Base-by-base conservation (phyloP, 2,329 filamentous ascomycete species). In the Alternaria viburni region DNA sequence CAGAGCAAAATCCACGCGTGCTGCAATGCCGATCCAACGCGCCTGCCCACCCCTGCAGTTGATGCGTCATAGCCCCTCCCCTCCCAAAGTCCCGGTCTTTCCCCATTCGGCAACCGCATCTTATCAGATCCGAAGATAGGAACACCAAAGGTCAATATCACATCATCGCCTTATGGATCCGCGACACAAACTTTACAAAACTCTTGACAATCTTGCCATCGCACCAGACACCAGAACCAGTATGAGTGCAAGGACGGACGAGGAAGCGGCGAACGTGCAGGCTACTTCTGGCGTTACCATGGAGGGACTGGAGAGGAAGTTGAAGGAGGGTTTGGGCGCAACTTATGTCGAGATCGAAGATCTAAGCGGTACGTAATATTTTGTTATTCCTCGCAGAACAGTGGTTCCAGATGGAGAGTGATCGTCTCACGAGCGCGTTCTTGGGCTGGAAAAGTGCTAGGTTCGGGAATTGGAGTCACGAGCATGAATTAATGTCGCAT, bases 341-440 rank as follows among this genome's bases (percentile, higher is more conserved):
- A 85, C 86, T 26, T 88, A 96, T 82, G 93, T 97, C 67, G 90
- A 96, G 74, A 93, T 97, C 71, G 91, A 92, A 68, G 95, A 98
- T 82, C 89, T 97, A 85, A 97, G 93, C 68, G 95, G 94, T 97
- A 87, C 62, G 84, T 78, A 32, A 12, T 46, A n/a, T n/a, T 25
- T n/a, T 57, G 30, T 61, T 10, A 17, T 54, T 41, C 21, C 49
- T n/a, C 12, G 28, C 28, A 30, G 12, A 30, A 30, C 12, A 13
- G 28, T 30, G 28, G 28, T 30, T 30, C 28, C 28, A 30, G 5
- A 30, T 30, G 28, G 28, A 13, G 28, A 30, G 28, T 30, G 28
- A 30, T 30, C 28, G 12, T 30, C 28, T 30, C 28, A 28, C 23
- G 17, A 15, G 15, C 21, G 23, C 28, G n/a, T 15, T 30, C 9